Base-by-base conservation (phyloP, 176 grass and related monocot species). In the Oropetium thomaeum region DNA sequence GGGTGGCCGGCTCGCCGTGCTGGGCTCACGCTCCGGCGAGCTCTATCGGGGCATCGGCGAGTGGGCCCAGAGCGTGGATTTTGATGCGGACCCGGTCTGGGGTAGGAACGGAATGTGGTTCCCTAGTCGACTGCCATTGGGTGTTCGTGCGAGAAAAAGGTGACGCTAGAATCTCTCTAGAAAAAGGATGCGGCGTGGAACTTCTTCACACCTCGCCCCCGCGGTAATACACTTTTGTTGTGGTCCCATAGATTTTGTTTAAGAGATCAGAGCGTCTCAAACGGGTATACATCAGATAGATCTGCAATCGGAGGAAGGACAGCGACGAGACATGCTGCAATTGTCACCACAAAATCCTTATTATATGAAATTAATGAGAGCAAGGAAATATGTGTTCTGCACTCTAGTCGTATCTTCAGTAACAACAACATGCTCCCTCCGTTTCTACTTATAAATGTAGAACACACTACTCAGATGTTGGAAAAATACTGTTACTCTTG, bases 21-120 rank as follows among this genome's bases (percentile, higher is more conserved):
- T 13, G 65, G 65, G 28, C 71, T 58, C 71, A 9, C 7, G 40
- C 73, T 76, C 58, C 73, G 40, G 73, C 23, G 40, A 34, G 58
- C 49, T 52, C 49, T 19, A 63, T 47, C 7, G 58, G 29, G 9
- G 41, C 19, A 41, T 29, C 17, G 27, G 52, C 44, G 28, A n/a
- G 43, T 42, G 65, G 65, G 26, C 47, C 33, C 23, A 7, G 54
- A 15, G 23, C 53, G 53, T 59, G 35, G 14, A 27, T 57, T 20
- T 31, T 8, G 9, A 32, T 10, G 71, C 16, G 71, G 34, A 39
- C 35, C 34, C 4, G 28, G 6, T 0, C 10, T 23, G 37, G 13
- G 30, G 59, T 64, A 25, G 42, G 74, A 64, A 76, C 17, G 16
- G 74, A 76, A 76, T 26, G 77, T 25, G 51, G 49, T 16, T 34